Percentiles rank a stretch among this genome's conserved stretches.
These are phyloP conservation scores for Solanum clarkiae DNA, from an alignment of 257 asterid species.

Conservation along the genomic window DNA sequence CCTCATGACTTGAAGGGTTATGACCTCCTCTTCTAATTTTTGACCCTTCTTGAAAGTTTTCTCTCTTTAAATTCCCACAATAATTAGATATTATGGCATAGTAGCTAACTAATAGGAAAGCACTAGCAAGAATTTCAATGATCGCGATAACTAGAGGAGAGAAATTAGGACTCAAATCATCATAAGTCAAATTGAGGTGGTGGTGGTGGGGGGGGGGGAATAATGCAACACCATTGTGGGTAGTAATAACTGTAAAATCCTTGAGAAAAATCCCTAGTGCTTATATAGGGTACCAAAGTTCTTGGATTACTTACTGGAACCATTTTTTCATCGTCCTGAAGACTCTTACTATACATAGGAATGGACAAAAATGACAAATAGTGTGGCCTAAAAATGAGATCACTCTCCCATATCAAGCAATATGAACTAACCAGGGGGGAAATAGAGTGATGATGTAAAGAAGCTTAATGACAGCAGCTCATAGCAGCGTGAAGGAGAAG, in stretches of 20 bases:
- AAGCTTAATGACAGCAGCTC: no score
- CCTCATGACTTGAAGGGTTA: constrained; percentile 11
- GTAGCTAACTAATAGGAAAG: constrained; percentile 37
- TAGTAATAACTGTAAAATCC: constrained; percentile 42
- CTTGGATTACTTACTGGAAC: constrained; percentile 13
- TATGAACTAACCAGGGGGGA: not conserved
- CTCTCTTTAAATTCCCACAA: constrained; percentile 17
- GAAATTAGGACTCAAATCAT: constrained; percentile 13
- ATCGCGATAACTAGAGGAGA: constrained; percentile 35
- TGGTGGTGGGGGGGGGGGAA: constrained; percentile 57
- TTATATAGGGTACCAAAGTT: constrained; percentile 32
- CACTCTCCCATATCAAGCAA: not conserved
- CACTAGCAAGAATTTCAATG: constrained; percentile 27
- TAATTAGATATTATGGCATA: constrained; percentile 35
- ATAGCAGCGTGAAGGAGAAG: no score
- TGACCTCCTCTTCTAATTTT: not conserved
- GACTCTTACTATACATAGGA: not conserved
- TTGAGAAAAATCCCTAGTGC: constrained; percentile 35
- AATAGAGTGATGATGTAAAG: not conserved
- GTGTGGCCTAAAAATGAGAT: not conserved
- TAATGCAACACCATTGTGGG: constrained; percentile 45
- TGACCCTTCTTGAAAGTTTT: not conserved
- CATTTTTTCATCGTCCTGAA: not conserved
- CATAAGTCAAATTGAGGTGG: constrained; percentile 20
- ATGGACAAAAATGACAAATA: not conserved